Evolutionary conservation across 257 asterid species (phyloP), one percentile per base, ranked within the genome.

Genomic region (Solanum bulbocastanum): DNA sequence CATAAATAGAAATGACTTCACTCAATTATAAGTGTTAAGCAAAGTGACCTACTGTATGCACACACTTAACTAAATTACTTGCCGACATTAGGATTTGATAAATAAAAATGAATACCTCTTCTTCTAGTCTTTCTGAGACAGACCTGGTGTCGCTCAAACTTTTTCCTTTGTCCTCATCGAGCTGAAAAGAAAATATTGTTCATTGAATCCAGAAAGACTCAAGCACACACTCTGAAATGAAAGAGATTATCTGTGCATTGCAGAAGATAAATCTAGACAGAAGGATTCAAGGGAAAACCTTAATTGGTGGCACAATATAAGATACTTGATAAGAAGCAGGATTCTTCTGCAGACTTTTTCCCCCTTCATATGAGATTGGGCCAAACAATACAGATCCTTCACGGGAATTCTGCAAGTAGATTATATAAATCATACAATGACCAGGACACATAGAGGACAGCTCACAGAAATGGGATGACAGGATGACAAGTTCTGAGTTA

Each of bases 341-440:
- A 84, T 91, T 92, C 89, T 93, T 95, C 89, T 90, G 93, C 10
- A 96, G 94, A 90, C 87, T 93, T 89, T 91, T 92, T 75, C 89
- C 97, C n/a, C 89, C 93, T 85, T 92, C 92, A 44, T 95, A 96
- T 30, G 99, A 95, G 89, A 97, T 93, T 74, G 93, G 83, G 87
- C 99, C 99, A 90, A 92, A 89, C 91, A 97, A 91, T 46, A 96
- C 98, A 83, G 98, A 93, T 89, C 99, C 99, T 37, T 91, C 93
- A 37, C 93, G 92, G 90, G 91, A 76, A 89, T 93, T 95, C 99
- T 97, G 96, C 93, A 90, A 84, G 88, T 89, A 88, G 68, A 81
- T 81, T 20, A 30, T 79, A 44, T 44, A 79, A 81, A 81, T 30
- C 40, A 30, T 23, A 81, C 68, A 35, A 58, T 72, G 32, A 85